A percentile compares a stretch with the other conserved stretches of the same genome.
Conservation (phyloP, 306 rosid genomes). For the Cicer bijugum region DNA sequence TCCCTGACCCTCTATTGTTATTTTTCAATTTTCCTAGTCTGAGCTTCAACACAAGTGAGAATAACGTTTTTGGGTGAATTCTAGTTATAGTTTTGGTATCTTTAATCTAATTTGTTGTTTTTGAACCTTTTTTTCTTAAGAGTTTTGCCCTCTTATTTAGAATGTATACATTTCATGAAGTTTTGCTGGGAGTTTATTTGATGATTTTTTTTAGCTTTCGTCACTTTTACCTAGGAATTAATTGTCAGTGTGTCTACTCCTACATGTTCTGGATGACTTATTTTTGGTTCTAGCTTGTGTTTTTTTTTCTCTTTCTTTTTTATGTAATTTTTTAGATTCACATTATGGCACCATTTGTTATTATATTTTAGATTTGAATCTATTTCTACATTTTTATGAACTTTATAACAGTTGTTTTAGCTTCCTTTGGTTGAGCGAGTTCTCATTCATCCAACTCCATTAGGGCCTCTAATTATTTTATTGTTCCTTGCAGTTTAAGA, state of each 20-base stretch:
- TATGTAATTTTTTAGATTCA: background rate
- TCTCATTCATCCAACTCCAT: conserved; percentile 21
- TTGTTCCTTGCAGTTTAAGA: conserved; percentile 73
- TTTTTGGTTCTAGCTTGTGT: conserved; percentile 2
- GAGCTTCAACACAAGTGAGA: conserved; percentile 4
- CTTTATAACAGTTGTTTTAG: conserved; percentile 15
- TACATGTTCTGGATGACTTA: conserved; percentile 26
- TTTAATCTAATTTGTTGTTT: background rate
- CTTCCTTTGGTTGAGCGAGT: conserved; percentile 30
- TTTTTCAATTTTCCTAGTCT: conserved; percentile 2
- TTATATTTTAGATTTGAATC: conserved; percentile 25
- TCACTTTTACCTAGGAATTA: conserved; percentile 24
- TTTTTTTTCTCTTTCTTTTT: background rate
- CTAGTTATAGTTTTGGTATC: background rate
- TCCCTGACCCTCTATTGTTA: background rate
- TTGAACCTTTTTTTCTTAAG: background rate
- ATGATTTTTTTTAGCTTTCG: conserved; percentile 33
- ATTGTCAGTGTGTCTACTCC: conserved; percentile 6
- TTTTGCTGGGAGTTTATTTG: conserved; percentile 7
- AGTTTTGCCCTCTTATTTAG: background rate
- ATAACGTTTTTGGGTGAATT: conserved; percentile 28
- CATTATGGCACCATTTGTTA: background rate
- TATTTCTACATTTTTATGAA: background rate
- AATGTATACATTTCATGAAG: background rate
- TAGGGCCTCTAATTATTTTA: conserved; percentile 37